Evolutionary conservation across 2,329 filamentous ascomycete species (phyloP).

Genomic region (Fusarium sarcochroum): DNA sequence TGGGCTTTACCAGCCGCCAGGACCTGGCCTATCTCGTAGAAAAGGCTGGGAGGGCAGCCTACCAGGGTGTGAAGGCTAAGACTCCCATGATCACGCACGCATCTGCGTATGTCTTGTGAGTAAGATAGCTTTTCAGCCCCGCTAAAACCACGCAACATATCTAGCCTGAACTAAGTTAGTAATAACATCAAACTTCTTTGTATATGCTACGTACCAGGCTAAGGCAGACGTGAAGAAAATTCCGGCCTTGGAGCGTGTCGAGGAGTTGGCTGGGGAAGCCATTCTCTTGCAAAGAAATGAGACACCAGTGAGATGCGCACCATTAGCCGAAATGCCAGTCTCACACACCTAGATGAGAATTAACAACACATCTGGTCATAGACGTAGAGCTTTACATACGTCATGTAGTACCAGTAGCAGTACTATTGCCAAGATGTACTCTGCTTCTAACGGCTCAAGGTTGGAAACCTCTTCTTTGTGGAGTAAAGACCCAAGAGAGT

Average conservation of each 20-base stretch:
- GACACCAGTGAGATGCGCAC: constrained; percentile 48
- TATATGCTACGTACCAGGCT: constrained; percentile 35
- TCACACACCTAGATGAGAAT: constrained; percentile 44
- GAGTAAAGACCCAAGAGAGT: constrained; percentile 37
- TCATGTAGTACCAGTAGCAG: constrained; percentile 48
- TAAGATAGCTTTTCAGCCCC: constrained; percentile 51
- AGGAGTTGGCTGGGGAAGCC: constrained; percentile 20
- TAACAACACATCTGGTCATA: accelerated
- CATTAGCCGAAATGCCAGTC: constrained; percentile 47
- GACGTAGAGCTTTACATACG: constrained; percentile 5
- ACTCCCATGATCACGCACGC: constrained; percentile 43
- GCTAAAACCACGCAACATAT: constrained; percentile 50
- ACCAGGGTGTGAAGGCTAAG: constrained; percentile 46
- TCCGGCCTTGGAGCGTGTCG: constrained; percentile 32
- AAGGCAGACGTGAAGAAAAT: constrained; percentile 48
- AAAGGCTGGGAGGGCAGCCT: constrained; percentile 48
- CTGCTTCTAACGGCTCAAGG: constrained; percentile 37
- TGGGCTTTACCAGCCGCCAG: constrained; percentile 41
- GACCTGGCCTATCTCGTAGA: constrained; percentile 45
- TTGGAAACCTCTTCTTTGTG: constrained; percentile 33
- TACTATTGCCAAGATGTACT: constrained; percentile 45
- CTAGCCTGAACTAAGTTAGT: constrained; percentile 39
- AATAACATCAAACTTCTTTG: background rate
- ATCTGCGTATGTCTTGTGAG: constrained; percentile 40
- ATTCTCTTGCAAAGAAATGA: constrained; percentile 48